A percentile compares a stretch with the other conserved stretches of the same genome.
Conservation (phyloP, 805 yeast genomes). For the Metschnikowia anglica region DNA sequence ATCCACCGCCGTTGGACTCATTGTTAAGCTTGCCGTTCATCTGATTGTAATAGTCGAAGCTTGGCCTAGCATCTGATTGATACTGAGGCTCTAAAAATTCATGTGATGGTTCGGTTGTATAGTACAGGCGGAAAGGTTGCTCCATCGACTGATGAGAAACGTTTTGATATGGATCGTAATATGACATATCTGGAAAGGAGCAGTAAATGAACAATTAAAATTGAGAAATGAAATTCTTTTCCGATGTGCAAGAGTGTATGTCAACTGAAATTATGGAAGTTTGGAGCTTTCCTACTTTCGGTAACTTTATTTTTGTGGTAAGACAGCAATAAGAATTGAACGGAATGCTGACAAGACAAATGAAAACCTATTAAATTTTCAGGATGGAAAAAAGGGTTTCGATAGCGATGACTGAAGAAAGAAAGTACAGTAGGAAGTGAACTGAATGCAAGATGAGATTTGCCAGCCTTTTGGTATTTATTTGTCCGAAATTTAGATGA, state of each 20-base stretch:
- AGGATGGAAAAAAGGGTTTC: background rate
- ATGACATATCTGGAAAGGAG: conserved; percentile 31
- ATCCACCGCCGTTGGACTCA: background rate
- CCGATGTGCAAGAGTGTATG: conserved; percentile 3
- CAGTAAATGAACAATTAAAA: background rate
- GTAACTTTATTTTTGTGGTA: background rate
- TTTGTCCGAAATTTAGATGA: background rate
- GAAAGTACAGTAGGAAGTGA: conserved; percentile 14
- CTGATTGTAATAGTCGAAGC: conserved; percentile 8
- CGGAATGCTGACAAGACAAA: conserved; percentile 3
- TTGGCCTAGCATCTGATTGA: background rate
- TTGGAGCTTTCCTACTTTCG: background rate
- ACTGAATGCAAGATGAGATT: conserved; percentile 10
- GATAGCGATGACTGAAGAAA: conserved; percentile 2
- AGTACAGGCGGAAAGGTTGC: conserved; percentile 36
- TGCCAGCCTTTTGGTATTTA: background rate
- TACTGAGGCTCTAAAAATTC: conserved; percentile 7
- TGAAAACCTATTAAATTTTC: background rate
- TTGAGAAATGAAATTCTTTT: conserved; percentile 6
- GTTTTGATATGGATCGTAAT: conserved; percentile 43
- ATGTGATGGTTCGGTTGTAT: conserved; percentile 12
- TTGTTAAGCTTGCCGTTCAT: background rate
- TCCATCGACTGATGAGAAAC: conserved; percentile 30
- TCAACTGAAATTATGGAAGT: background rate
- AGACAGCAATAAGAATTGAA: conserved; percentile 6